Base-by-base conservation (phyloP, 78 protist genomes). In the Tieghemostelium lacteum region DNA sequence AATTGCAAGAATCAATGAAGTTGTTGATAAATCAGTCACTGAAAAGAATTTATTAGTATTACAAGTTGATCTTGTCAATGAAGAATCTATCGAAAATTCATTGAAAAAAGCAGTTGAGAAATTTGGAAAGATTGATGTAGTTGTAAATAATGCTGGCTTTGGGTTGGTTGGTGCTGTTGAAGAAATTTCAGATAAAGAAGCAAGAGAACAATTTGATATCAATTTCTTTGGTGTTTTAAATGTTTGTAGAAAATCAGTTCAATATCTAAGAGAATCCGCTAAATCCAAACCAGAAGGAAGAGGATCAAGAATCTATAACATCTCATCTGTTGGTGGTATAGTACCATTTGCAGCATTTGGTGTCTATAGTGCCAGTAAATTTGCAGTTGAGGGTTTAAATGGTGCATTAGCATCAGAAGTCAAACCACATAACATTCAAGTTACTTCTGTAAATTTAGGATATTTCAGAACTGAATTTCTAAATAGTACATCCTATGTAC, bases 91-190 rank as follows among this genome's bases (percentile, higher is more conserved):
- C 20, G 69, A 69, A 42, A 26, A 69, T 26, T 57, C 72, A 3
- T 31, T 83, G 22, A 33, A 24, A 19, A 14, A 66, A 33, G 42
- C 73, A 26, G 29, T 83, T 10, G 62, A 16, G 7, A 49, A 2
- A 2, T 83, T 69, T 57, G 75, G 73, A 17, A 26, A 50, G 10
- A 54, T 83, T 28, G 89, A 83, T 58, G 77, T 83, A 5, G 55
- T 83, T 26, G 89, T 83, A 1, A 83, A 83, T 58, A 83, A 83
- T 58, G 89, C 89, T 31, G 89, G 77, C 3, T 70, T 36, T 42
- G 76, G 73, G 33, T 4, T 83, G 14, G 7, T 66, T 33, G 76
- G 76, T 31, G 1, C 76, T 22, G 16, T 50, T 31, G 76, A 70
- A 50, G 58, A 42, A 2, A 12, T 70, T 24, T 31, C 76, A 31